phyloP scores from a whole-genome alignment of 768 basidiomycete species.

The Mycena capillaripes region DNA sequence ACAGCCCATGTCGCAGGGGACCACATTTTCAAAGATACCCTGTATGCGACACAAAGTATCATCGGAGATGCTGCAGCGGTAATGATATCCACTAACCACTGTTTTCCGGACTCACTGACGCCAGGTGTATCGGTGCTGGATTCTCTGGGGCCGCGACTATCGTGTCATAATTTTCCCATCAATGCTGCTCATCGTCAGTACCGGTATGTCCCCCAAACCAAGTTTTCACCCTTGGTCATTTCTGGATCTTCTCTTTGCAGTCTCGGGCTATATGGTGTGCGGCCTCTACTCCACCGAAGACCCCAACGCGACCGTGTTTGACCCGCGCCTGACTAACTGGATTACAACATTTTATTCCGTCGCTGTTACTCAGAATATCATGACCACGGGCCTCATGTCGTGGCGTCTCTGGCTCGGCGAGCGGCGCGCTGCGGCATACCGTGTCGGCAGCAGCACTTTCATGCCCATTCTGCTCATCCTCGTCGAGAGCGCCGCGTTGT shows the following conservation, averaged over 20 bases:
- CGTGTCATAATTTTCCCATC: conserved; percentile 29
- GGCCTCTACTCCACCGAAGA: conserved; percentile 27
- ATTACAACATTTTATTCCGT: conserved; percentile 39
- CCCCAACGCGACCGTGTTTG: conserved; percentile 30
- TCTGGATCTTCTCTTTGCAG: too few species aligned
- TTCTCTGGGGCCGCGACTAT: conserved; percentile 36
- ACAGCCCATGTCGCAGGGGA: conserved; percentile 28
- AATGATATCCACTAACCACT: neutral
- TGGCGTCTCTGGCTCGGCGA: conserved; percentile 36
- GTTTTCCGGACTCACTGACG: neutral
- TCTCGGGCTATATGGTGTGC: conserved; percentile 39
- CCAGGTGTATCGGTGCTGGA: conserved; percentile 43
- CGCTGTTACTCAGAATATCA: conserved; percentile 38
- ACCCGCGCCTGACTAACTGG: conserved; percentile 31
- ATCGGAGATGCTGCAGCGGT: conserved; percentile 37
- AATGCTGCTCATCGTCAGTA: conserved; percentile 33
- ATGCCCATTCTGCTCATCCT: conserved; percentile 33
- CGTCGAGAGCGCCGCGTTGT: conserved; percentile 37
- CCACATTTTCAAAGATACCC: conserved; percentile 37
- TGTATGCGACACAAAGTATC: conserved; percentile 40
- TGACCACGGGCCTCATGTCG: conserved; percentile 40
- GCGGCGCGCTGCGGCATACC: conserved; percentile 21
- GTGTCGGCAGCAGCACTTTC: conserved; percentile 15
- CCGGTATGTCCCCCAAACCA: too few species aligned
- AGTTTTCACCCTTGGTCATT: too few species aligned